These are phyloP conservation scores for Aspergillus bridgeri DNA, from an alignment of 495 filamentous ascomycete genomes.

Conservation along the genomic window DNA sequence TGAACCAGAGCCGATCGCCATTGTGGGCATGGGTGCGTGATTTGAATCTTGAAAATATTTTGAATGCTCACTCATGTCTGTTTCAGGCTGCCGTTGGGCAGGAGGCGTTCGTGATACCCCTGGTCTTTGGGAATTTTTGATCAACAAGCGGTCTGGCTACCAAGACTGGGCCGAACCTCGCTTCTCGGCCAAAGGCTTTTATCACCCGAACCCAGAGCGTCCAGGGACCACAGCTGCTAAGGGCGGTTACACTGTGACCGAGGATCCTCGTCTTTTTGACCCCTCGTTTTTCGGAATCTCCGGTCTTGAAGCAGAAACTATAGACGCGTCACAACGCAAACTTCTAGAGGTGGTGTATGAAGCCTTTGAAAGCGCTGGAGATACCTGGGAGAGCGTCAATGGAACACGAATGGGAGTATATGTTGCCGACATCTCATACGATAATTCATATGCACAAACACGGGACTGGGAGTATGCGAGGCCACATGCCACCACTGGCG, in stretches of 20 bases:
- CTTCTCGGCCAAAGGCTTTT: not conserved
- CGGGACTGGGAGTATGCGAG: not conserved
- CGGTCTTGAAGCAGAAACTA: constrained; percentile 25
- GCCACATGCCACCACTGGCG: not conserved
- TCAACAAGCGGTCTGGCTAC: constrained; percentile 20
- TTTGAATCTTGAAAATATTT: constrained; percentile 6
- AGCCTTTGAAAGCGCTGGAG: constrained; percentile 35
- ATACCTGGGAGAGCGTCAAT: not conserved
- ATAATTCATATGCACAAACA: not conserved
- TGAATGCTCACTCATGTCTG: not conserved
- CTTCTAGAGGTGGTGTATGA: constrained; percentile 33
- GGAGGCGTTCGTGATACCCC: constrained; percentile 14
- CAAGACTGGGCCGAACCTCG: not conserved
- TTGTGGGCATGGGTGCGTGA: constrained; percentile 19
- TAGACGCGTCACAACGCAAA: constrained; percentile 37
- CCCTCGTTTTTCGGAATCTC: constrained; percentile 39
- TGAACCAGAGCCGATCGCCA: constrained; percentile 13
- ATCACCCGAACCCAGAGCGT: constrained; percentile 26
- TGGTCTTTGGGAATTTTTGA: constrained; percentile 23
- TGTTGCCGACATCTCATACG: not conserved
- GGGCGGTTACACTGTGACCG: constrained; percentile 39
- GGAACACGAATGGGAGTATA: not conserved
- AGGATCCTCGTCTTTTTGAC: constrained; percentile 45
- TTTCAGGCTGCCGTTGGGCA: not conserved
- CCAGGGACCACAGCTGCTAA: constrained; percentile 31